Base-by-base conservation (phyloP, 169 alveolate species). In the Babesia caballi region DNA sequence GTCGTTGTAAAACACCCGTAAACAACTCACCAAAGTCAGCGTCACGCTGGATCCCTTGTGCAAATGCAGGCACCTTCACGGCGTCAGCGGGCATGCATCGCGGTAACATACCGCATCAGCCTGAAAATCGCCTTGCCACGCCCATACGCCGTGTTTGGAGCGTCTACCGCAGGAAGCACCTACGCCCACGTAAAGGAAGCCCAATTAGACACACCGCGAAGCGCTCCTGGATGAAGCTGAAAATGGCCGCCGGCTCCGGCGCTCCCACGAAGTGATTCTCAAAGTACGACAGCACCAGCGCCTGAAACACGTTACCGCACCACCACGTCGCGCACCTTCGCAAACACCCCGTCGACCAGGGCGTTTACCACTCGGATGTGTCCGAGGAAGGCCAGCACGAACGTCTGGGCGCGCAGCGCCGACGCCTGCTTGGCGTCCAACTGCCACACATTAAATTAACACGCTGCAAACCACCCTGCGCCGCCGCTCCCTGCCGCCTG, bases 311-410 rank as follows among this genome's bases (percentile, higher is more conserved):
- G 44, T 46, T n/a, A 28, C 11, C 4, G 4, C 21, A 21, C 5
- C 12, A 0, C 5, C 14, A 35, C 9, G 25, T 28, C 0, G 28
- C 32, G 12, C 8, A 66, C 85, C 66, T 59, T 77, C 17, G 46
- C n/a, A 19, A 77, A 36, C 0, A 40, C 27, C 17, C 78, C 70
- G 23, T 77, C 85, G 0, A 54, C 28, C 17, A 77, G 41, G 32
- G 66, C 15, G 46, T 77, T 77, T n/a, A 77, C 36, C 60, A 77
- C 36, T 36, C 63, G 46, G 23, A 77, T 30, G 54, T 67, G 66
- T 30, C 59, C 85, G 21, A 67, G 51, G 30, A 33, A 44, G 50
- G 53, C 28, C 8, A 77, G 59, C 2, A 66, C 41, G 49, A 58
- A 41, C 21, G 44, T 42, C 59, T 77, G 66, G 7, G 59, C n/a